Percentiles rank a stretch among this genome's conserved stretches.
These are phyloP conservation scores for Gossypium stocksii DNA, from an alignment of 345 rosid genomes.

Conservation along the genomic window DNA sequence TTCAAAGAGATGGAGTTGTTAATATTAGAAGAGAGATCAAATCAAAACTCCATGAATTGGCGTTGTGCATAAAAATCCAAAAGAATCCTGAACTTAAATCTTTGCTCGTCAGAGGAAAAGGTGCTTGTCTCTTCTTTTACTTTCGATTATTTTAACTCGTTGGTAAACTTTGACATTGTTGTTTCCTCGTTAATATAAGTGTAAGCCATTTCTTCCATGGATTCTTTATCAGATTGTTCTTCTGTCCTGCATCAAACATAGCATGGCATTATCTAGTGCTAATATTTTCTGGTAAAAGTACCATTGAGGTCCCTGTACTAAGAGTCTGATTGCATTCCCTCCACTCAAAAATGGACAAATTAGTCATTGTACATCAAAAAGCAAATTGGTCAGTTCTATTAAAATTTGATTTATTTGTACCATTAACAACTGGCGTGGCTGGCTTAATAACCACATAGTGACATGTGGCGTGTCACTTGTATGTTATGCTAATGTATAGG, in stretches of 20 bases:
- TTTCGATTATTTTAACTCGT: background rate
- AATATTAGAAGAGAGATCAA: slow-evolving; percentile 55
- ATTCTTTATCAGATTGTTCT: background rate
- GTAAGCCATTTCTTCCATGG: background rate
- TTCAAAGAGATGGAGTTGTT: slow-evolving; percentile 46
- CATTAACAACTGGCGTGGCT: too few relatives aligned
- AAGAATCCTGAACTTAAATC: slow-evolving; percentile 35
- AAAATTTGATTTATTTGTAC: too few relatives aligned
- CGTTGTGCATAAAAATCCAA: slow-evolving; percentile 42
- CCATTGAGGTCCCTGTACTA: too few relatives aligned
- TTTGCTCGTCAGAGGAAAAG: slow-evolving; percentile 39
- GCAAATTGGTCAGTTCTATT: too few relatives aligned
- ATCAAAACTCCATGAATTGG: slow-evolving; percentile 52
- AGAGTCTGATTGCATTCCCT: too few relatives aligned
- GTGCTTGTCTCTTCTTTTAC: slow-evolving; percentile 23
- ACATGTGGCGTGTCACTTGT: too few relatives aligned
- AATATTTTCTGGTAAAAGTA: background rate
- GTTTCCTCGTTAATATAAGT: background rate
- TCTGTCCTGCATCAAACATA: background rate
- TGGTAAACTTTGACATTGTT: background rate
- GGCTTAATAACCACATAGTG: too few relatives aligned
- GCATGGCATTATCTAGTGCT: background rate
- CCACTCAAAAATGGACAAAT: too few relatives aligned
- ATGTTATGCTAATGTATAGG: too few relatives aligned
- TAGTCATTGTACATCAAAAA: too few relatives aligned